Evolutionary conservation across 768 basidiomycete genomes (phyloP).

Genomic region (Suillus clintonianus): DNA sequence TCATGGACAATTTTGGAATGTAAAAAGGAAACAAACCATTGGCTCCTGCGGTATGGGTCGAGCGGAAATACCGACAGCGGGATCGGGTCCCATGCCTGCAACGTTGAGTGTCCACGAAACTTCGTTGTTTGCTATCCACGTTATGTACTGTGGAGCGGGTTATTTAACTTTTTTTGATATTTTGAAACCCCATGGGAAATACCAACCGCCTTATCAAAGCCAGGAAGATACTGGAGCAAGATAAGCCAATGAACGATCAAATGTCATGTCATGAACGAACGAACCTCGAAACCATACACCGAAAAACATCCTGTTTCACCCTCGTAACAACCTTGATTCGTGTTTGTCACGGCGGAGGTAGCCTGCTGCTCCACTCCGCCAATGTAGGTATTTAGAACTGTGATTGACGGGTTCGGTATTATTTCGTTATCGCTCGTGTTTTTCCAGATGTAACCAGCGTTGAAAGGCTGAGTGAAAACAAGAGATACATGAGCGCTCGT

Average conservation of each 20-base stretch:
- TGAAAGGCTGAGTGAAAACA: constrained; percentile 59
- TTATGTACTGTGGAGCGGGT: constrained; percentile 60
- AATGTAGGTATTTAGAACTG: constrained; percentile 59
- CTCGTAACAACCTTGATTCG: constrained; percentile 74
- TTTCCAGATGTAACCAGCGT: constrained; percentile 68
- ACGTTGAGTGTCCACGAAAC: constrained; percentile 75
- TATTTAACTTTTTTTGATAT: not conserved
- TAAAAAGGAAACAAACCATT: constrained; percentile 59
- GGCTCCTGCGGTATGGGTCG: constrained; percentile 82
- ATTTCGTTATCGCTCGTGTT: constrained; percentile 62
- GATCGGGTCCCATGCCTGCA: constrained; percentile 66
- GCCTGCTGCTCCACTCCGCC: constrained; percentile 80
- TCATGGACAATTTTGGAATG: not conserved
- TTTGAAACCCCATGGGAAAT: not conserved
- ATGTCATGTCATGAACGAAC: constrained; percentile 19
- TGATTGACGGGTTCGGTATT: constrained; percentile 56
- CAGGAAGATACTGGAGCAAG: constrained; percentile 36
- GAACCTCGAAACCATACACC: constrained; percentile 78
- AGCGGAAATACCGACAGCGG: constrained; percentile 56
- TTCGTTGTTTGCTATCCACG: constrained; percentile 75
- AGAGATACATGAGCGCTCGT: not conserved
- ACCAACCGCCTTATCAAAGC: constrained; percentile 67
- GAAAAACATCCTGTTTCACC: constrained; percentile 60
- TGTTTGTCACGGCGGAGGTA: constrained; percentile 69
- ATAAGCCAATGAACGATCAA: not conserved